Conservation (phyloP, 352 stramenopile genomes). For the Elongisporangium prolatum region DNA sequence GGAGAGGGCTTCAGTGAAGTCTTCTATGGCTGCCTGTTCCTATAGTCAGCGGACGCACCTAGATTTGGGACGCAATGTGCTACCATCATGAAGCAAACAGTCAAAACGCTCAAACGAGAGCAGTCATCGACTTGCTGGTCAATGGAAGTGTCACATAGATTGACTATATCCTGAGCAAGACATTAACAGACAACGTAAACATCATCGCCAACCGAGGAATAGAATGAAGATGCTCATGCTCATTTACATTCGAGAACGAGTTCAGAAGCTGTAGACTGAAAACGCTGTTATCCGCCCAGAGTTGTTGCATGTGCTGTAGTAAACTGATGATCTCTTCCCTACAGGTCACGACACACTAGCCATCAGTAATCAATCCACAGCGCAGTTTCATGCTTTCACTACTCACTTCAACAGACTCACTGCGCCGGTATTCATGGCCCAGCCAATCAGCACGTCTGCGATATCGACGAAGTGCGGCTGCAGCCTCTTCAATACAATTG, state of each 20-base stretch:
- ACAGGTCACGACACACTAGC: not conserved
- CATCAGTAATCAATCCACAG: not conserved
- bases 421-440: slow-evolving; percentile 48
- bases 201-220: slow-evolving; percentile 1
- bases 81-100: slow-evolving; percentile 57
- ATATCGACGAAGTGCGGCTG: slow-evolving; percentile 70
- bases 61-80: slow-evolving; percentile 38
- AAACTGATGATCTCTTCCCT: slow-evolving; percentile 49
- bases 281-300: slow-evolving; percentile 69
- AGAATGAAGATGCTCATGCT: too few relatives aligned
- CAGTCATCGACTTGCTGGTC: slow-evolving; percentile 17
- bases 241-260: slow-evolving; percentile 56
- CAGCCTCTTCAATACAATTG: slow-evolving; percentile 34
- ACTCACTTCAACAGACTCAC: slow-evolving; percentile 30
- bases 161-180: slow-evolving; percentile 41
- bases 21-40: not conserved
- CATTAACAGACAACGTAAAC: not conserved
- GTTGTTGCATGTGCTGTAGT: slow-evolving; percentile 35
- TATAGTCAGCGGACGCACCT: slow-evolving; percentile 20
- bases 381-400: not conserved
- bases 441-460: slow-evolving; percentile 62
- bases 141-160: slow-evolving; percentile 19
- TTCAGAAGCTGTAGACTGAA: slow-evolving; percentile 60
- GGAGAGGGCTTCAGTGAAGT: not conserved
- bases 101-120: slow-evolving; percentile 33